A percentile compares a stretch with the other conserved stretches of the same genome.
These are phyloP conservation scores for Annulohypoxylon maeteangense DNA, from an alignment of 495 filamentous ascomycete species.

Conservation along the genomic window DNA sequence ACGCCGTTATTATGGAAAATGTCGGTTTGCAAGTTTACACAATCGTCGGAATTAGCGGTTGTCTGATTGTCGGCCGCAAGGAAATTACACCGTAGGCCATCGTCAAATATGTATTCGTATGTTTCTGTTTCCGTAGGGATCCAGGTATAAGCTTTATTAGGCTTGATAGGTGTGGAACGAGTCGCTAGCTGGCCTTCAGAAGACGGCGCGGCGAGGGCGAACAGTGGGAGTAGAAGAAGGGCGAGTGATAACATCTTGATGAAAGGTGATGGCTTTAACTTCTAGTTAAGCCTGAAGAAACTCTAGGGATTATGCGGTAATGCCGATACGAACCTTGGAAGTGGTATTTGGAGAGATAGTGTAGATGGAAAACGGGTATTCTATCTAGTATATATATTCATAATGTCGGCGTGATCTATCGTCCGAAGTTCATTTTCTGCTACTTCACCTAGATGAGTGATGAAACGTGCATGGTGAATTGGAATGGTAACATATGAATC, in stretches of 20 bases:
- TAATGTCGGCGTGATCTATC: background rate
- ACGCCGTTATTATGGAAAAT: constrained; percentile 8
- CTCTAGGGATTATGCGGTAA: background rate
- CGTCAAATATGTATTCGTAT: too few species aligned
- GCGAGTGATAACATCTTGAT: constrained; percentile 16
- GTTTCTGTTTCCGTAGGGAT: background rate
- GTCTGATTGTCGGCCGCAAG: too few species aligned
- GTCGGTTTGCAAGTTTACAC: constrained; percentile 16
- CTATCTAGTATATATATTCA: background rate
- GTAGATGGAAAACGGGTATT: background rate
- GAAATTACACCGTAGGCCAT: too few species aligned
- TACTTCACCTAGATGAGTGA: background rate
- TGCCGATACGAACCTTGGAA: background rate
- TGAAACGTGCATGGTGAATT: background rate
- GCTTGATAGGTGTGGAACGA: background rate
- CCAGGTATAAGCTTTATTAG: background rate
- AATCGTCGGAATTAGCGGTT: constrained; percentile 1
- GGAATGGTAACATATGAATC: background rate
- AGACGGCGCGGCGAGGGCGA: constrained; percentile 19
- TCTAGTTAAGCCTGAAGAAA: background rate
- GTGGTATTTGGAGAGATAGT: background rate
- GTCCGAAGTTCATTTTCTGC: background rate
- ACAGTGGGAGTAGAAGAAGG: constrained; percentile 21
- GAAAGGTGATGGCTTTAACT: background rate
- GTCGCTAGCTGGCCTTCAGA: background rate